Evolutionary conservation across 2,329 filamentous ascomycete genomes (phyloP).

Genomic region (Microcera coccophila): DNA sequence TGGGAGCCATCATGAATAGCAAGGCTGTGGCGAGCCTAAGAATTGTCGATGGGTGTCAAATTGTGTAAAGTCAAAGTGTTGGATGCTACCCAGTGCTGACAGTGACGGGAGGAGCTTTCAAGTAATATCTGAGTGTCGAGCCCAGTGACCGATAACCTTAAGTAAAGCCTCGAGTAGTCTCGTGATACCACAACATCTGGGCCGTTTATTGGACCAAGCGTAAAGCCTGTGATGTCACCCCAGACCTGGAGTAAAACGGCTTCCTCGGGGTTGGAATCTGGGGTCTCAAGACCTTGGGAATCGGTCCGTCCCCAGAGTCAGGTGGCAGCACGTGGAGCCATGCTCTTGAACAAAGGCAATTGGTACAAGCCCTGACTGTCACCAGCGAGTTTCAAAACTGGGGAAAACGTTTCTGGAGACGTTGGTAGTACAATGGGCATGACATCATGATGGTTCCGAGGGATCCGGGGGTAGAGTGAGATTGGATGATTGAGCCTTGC

Average conservation of each 20-base stretch:
- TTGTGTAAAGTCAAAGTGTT: background rate
- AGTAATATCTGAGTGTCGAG: background rate
- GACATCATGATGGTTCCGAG: conserved; percentile 4
- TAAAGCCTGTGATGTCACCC: conserved; percentile 4
- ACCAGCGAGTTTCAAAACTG: background rate
- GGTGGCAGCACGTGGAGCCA: conserved; percentile 9
- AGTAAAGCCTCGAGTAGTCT: background rate
- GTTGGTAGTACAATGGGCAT: background rate
- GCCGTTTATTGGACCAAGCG: background rate
- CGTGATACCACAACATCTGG: background rate
- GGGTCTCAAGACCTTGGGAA: conserved; percentile 19
- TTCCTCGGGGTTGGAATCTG: background rate
- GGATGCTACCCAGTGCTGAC: background rate
- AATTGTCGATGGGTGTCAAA: background rate
- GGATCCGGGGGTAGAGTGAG: conserved; percentile 3
- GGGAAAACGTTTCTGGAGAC: conserved; percentile 1
- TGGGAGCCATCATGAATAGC: conserved; percentile 17
- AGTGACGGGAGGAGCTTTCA: background rate
- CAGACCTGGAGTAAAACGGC: background rate
- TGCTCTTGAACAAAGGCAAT: conserved; percentile 3
- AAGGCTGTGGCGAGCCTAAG: conserved; percentile 4
- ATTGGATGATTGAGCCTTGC: background rate
- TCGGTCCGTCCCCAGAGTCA: conserved; percentile 23
- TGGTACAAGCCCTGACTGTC: background rate
- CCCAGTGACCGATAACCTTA: background rate